phyloP scores from a whole-genome alignment of 371 early-diverging fungal genomes.

The Mucor saturninus region DNA sequence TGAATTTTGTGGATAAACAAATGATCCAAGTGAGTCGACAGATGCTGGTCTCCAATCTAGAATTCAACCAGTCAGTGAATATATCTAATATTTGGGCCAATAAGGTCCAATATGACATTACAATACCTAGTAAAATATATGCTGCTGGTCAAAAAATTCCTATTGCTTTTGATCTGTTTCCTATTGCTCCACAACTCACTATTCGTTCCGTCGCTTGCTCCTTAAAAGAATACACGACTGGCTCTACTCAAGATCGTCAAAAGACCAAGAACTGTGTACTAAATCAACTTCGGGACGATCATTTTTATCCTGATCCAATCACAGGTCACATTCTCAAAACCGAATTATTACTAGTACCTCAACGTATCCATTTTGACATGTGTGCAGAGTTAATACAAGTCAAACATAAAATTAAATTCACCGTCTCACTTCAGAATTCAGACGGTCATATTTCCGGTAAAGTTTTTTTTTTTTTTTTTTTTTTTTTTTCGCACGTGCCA shows the following conservation, averaged over 20 bases:
- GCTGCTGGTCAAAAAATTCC: conserved; percentile 24
- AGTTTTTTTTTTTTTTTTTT: neutral
- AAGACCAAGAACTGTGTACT: conserved; percentile 29
- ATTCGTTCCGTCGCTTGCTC: conserved; percentile 31
- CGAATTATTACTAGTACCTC: conserved; percentile 32
- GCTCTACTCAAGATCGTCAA: conserved; percentile 14
- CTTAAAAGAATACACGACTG: conserved; percentile 35
- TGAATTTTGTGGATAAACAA: conserved; percentile 33
- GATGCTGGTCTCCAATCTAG: conserved; percentile 17
- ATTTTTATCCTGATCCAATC: conserved; percentile 15
- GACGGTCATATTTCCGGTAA: conserved; percentile 47
- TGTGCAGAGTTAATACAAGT: conserved; percentile 34
- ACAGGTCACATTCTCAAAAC: conserved; percentile 29
- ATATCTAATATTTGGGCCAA: conserved; percentile 36
- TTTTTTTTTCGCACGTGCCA: too few relatives aligned
- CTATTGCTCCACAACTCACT: conserved; percentile 23
- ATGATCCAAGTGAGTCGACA: conserved; percentile 23
- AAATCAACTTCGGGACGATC: conserved; percentile 35
- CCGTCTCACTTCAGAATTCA: conserved; percentile 30
- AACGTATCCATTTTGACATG: conserved; percentile 26
- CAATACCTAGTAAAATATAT: conserved; percentile 30
- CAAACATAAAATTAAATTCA: conserved; percentile 45
- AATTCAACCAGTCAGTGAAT: conserved; percentile 23
- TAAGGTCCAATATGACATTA: conserved; percentile 36
- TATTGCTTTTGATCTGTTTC: conserved; percentile 29